Percentiles rank a stretch among this genome's conserved stretches.
phyloP scores from a whole-genome alignment of 2,329 filamentous ascomycete species.

The Fusarium zealandicum region DNA sequence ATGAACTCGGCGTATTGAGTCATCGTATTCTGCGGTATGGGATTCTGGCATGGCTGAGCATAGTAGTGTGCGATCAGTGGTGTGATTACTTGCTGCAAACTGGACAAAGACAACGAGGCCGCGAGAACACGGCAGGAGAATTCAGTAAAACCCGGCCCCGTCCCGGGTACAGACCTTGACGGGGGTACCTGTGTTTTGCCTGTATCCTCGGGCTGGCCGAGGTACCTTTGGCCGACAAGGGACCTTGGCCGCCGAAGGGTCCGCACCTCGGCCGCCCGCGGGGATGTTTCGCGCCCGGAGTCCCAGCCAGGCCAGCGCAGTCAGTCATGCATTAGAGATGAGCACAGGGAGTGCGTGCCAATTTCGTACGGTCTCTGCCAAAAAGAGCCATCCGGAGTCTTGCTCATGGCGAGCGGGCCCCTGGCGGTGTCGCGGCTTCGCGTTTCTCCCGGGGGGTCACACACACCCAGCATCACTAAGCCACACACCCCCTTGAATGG shows the following conservation, averaged over 20 bases:
- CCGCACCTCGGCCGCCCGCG: constrained; percentile 20
- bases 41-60: neutral
- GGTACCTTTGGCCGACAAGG: constrained; percentile 28
- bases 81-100: neutral
- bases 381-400: constrained; percentile 17
- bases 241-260: constrained; percentile 23
- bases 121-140: constrained; percentile 2
- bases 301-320: neutral
- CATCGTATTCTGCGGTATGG: neutral
- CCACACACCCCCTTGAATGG: constrained; percentile 26
- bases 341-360: constrained; percentile 20
- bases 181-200: constrained; percentile 21
- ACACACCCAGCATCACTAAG: constrained; percentile 24
- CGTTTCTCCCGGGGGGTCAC: constrained; percentile 30
- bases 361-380: constrained; percentile 4
- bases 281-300: constrained; percentile 14
- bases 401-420: constrained; percentile 3
- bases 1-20: neutral
- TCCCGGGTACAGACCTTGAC: constrained; percentile 23
- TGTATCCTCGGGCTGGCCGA: constrained; percentile 12
- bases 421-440: constrained; percentile 28
- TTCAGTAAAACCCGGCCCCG: constrained; percentile 5
- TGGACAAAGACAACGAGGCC: neutral
- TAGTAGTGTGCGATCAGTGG: neutral
- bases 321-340: constrained; percentile 10